phyloP scores from a whole-genome alignment of 2,329 filamentous ascomycete species.

The Blastomyces gilchristii region DNA sequence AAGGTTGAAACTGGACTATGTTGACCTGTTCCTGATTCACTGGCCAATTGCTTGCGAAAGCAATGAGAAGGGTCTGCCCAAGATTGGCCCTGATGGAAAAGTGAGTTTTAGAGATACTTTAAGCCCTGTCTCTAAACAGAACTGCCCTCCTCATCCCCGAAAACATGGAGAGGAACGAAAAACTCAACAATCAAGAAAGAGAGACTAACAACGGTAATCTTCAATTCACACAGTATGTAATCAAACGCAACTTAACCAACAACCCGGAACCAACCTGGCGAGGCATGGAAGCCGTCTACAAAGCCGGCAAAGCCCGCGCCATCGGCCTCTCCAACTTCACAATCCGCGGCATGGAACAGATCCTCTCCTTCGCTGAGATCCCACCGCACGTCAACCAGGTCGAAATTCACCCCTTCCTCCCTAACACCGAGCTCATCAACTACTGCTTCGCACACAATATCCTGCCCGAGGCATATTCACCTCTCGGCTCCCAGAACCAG shows the following conservation, averaged over 20 bases:
- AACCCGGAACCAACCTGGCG: constrained; percentile 57
- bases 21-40: constrained; percentile 57
- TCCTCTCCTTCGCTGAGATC: constrained; percentile 36
- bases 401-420: constrained; percentile 40
- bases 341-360: constrained; percentile 39
- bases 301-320: constrained; percentile 52
- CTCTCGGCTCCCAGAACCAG: constrained; percentile 56
- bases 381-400: constrained; percentile 38
- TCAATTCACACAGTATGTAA: constrained; percentile 41
- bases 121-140: no score
- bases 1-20: constrained; percentile 58
- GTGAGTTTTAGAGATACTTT: constrained; percentile 20
- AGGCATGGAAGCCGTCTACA: constrained; percentile 52
- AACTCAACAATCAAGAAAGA: background rate
- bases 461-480: constrained; percentile 35
- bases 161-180: background rate
- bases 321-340: constrained; percentile 74
- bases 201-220: background rate
- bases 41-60: constrained; percentile 44
- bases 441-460: constrained; percentile 35
- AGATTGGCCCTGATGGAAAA: constrained; percentile 44
- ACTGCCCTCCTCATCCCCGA: background rate
- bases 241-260: constrained; percentile 55
- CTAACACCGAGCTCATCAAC: constrained; percentile 35
- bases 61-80: constrained; percentile 37